A percentile compares a stretch with the other conserved stretches of the same genome.
These are phyloP conservation scores for Fusarium succisae DNA, from an alignment of 2,329 filamentous ascomycete species.

Conservation along the genomic window DNA sequence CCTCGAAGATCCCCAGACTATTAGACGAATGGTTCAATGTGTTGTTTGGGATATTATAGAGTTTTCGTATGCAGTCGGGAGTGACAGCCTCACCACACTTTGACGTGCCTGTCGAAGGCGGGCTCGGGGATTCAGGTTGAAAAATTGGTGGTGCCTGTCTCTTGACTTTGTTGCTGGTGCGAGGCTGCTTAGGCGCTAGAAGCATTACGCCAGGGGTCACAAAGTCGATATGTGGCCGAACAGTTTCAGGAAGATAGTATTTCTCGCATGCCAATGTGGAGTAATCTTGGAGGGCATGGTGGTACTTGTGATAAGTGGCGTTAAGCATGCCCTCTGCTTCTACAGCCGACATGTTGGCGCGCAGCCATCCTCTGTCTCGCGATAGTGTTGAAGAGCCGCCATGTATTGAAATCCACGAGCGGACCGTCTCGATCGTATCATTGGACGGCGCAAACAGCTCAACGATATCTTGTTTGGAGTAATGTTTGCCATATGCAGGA, in stretches of 20 bases:
- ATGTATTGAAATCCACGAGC: neutral
- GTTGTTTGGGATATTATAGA: neutral
- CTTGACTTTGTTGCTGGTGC: neutral
- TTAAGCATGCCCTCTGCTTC: neutral
- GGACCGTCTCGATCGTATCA: neutral
- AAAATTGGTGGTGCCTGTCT: neutral
- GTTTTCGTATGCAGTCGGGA: neutral
- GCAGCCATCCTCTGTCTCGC: neutral
- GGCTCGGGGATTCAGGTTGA: neutral
- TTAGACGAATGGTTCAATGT: neutral
- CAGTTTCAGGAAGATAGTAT: neutral
- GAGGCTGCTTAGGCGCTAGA: neutral
- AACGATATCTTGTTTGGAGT: neutral
- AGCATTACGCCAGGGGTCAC: neutral
- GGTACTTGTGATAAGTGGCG: neutral
- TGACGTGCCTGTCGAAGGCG: neutral
- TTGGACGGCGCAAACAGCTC: neutral
- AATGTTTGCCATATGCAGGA: neutral
- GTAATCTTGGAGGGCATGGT: neutral
- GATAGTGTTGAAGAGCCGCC: neutral
- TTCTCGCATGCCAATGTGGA: neutral
- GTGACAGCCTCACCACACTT: neutral
- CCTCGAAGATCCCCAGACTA: neutral
- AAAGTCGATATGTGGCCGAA: neutral
- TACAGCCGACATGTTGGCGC: neutral